These are phyloP conservation scores for Oidiodendron maius DNA, from an alignment of 495 filamentous ascomycete species.

Conservation along the genomic window DNA sequence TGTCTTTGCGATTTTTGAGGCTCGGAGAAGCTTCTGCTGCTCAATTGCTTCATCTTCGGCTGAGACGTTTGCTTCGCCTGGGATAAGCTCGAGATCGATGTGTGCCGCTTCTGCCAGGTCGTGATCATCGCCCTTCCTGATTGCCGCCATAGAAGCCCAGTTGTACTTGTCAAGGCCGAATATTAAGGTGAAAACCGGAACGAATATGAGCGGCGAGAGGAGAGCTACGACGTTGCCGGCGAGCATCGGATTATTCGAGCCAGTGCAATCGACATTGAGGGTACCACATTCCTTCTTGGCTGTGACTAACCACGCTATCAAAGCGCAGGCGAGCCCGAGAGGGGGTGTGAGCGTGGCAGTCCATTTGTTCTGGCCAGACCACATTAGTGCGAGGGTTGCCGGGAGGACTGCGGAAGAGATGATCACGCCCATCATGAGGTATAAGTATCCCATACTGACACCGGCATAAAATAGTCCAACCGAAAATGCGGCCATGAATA, in stretches of 20 bases:
- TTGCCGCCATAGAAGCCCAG: constrained; percentile 79
- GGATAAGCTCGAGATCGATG: constrained; percentile 20
- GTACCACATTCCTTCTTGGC: constrained; percentile 69
- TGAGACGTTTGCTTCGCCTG: constrained; percentile 8
- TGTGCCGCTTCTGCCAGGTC: constrained; percentile 26
- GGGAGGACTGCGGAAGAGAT: constrained; percentile 22
- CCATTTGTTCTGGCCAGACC: constrained; percentile 20
- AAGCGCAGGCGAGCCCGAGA: constrained; percentile 66
- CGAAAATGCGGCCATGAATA: constrained; percentile 78
- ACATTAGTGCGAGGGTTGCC: constrained; percentile 19
- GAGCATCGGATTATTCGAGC: constrained; percentile 82
- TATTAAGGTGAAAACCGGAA: constrained; percentile 70
- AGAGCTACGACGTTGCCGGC: constrained; percentile 77
- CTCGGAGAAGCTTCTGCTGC: constrained; percentile 53
- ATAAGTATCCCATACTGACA: constrained; percentile 61
- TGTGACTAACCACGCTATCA: constrained; percentile 89
- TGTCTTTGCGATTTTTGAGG: constrained; percentile 72
- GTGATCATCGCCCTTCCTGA: constrained; percentile 64
- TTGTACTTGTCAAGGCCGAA: constrained; percentile 68
- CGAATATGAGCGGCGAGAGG: constrained; percentile 71
- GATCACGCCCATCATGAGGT: constrained; percentile 22
- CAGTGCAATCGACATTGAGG: constrained; percentile 70
- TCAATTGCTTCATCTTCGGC: constrained; percentile 13
- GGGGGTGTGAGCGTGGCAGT: constrained; percentile 44
- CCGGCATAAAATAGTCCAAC: constrained; percentile 36